phyloP scores from a whole-genome alignment of 2,329 filamentous ascomycete genomes.

The Pyricularia sp. region DNA sequence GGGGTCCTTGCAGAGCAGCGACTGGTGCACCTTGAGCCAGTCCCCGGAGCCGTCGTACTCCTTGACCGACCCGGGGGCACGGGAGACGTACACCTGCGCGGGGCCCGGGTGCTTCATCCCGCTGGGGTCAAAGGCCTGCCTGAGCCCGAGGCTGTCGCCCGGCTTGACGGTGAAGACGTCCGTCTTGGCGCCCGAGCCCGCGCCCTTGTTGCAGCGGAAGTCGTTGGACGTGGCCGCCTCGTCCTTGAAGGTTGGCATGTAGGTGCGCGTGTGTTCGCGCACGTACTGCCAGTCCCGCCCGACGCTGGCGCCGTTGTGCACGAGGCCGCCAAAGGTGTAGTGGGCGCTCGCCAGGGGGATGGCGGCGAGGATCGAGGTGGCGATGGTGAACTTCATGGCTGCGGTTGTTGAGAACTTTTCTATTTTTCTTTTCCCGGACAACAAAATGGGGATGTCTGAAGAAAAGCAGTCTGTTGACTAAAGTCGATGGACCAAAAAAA shows the following conservation, averaged over 20 bases:
- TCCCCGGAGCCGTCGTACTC: slow-evolving; percentile 8
- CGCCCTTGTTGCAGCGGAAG: slow-evolving; percentile 28
- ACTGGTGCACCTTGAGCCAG: slow-evolving; percentile 19
- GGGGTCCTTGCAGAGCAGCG: not conserved
- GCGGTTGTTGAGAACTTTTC: not conserved
- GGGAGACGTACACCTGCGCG: slow-evolving; percentile 23
- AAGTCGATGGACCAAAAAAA: too few species aligned
- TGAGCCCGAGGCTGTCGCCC: slow-evolving; percentile 30
- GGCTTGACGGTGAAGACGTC: slow-evolving; percentile 24
- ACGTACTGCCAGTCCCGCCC: slow-evolving; percentile 11
- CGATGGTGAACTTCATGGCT: slow-evolving; percentile 3
- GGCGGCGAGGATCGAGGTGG: slow-evolving; percentile 1
- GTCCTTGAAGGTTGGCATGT: slow-evolving; percentile 20
- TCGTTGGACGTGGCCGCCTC: slow-evolving; percentile 25
- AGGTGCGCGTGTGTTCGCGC: slow-evolving; percentile 18
- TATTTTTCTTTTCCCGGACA: not conserved
- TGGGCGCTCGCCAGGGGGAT: slow-evolving; percentile 1
- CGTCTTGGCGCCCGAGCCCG: slow-evolving; percentile 20
- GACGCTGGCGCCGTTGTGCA: slow-evolving; percentile 9
- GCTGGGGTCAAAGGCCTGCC: slow-evolving; percentile 17
- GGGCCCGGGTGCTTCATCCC: slow-evolving; percentile 27
- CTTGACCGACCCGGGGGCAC: slow-evolving; percentile 9
- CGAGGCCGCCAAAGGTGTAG: slow-evolving; percentile 2
- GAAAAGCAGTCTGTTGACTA: not conserved
- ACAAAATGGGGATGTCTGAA: not conserved